Conservation (phyloP, 164 flowering plant species). For the Aristolochia contorta region DNA sequence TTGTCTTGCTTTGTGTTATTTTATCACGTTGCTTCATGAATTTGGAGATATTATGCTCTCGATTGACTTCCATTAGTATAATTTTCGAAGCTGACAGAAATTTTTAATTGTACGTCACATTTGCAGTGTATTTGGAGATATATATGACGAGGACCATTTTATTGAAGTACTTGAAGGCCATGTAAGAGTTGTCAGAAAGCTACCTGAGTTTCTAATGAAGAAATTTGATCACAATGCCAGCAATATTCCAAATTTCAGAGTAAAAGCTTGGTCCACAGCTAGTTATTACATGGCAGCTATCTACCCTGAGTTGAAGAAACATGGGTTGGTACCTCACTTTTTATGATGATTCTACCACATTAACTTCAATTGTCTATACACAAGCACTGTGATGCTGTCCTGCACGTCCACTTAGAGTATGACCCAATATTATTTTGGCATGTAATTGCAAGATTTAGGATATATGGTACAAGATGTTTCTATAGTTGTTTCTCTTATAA, state of each 20-base stretch:
- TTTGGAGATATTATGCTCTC: neutral
- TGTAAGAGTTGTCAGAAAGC: conserved; percentile 51
- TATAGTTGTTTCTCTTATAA: neutral
- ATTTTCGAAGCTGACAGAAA: neutral
- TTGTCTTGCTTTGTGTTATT: neutral
- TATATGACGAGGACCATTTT: conserved; percentile 65
- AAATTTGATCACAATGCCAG: conserved; percentile 43
- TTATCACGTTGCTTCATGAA: neutral
- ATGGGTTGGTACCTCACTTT: conserved; percentile 32
- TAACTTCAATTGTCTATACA: too few relatives aligned
- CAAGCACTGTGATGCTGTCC: too few relatives aligned
- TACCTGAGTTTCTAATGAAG: conserved; percentile 50
- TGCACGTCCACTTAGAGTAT: neutral
- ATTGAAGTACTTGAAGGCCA: conserved; percentile 41
- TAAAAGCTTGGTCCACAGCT: conserved; percentile 60
- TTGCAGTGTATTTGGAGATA: conserved; percentile 58
- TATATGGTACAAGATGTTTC: neutral
- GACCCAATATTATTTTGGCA: neutral
- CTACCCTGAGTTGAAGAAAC: conserved; percentile 38
- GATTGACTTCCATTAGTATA: neutral
- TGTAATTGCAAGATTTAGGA: too few relatives aligned
- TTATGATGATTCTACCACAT: too few relatives aligned
- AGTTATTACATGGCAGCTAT: conserved; percentile 43
- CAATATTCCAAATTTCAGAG: conserved; percentile 37
- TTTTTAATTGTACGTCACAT: conserved; percentile 2